phyloP scores from a whole-genome alignment of 331 rosid genomes.

The Malus hybrid region DNA sequence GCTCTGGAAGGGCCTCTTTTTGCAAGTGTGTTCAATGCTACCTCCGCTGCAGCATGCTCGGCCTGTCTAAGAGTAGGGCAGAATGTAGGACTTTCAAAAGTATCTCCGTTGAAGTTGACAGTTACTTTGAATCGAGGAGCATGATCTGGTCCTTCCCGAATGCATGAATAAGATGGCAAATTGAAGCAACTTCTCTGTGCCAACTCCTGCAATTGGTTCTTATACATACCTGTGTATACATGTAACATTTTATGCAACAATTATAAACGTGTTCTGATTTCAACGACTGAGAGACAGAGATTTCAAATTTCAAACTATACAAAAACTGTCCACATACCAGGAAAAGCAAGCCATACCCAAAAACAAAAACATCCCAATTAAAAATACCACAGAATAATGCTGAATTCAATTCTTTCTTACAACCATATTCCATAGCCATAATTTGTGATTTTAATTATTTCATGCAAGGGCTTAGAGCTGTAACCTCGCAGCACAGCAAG shows the following conservation, averaged over 20 bases:
- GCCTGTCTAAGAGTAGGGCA: slow-evolving; percentile 77
- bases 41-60: slow-evolving; percentile 83
- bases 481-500: background rate
- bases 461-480: background rate
- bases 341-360: background rate
- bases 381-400: background rate
- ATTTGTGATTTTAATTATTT: background rate
- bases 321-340: background rate
- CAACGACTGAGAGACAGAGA: background rate
- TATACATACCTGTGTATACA: slow-evolving; percentile 53
- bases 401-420: background rate
- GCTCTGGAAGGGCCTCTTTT: slow-evolving; percentile 70
- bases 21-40: slow-evolving; percentile 65
- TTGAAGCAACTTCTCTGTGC: slow-evolving; percentile 89
- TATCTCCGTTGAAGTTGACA: slow-evolving; percentile 69
- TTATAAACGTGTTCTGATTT: background rate
- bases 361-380: too few species aligned
- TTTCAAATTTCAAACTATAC: background rate
- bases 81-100: slow-evolving; percentile 75
- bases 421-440: background rate
- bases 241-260: background rate
- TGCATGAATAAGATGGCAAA: slow-evolving; percentile 82
- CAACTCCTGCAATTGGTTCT: slow-evolving; percentile 73
- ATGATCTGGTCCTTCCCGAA: slow-evolving; percentile 87
- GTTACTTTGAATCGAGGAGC: slow-evolving; percentile 84